Conservation (phyloP, 768 basidiomycete genomes). For the Russula sp. region DNA sequence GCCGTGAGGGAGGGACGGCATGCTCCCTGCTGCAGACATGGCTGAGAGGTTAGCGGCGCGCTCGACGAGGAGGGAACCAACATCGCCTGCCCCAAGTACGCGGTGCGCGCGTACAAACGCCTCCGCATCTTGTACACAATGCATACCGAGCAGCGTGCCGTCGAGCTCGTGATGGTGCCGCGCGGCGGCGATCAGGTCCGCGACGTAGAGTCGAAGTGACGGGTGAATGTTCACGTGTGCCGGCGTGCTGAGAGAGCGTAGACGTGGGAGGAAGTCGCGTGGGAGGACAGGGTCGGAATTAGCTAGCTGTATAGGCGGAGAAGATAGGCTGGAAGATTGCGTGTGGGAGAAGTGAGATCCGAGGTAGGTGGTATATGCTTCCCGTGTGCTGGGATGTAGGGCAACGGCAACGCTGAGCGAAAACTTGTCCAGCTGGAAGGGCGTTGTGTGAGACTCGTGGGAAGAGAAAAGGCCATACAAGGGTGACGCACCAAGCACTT, state of each 20-base stretch:
- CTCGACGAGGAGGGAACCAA: slow-evolving; percentile 52
- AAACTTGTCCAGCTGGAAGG: slow-evolving; percentile 66
- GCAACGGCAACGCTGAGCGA: slow-evolving; percentile 64
- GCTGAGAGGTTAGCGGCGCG: slow-evolving; percentile 23
- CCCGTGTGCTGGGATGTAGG: slow-evolving; percentile 31
- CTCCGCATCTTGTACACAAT: slow-evolving; percentile 56
- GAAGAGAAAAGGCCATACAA: not conserved
- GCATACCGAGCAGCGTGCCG: slow-evolving; percentile 57
- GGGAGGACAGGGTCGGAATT: slow-evolving; percentile 25
- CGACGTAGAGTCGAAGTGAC: slow-evolving; percentile 54
- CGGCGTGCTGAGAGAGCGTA: slow-evolving; percentile 27
- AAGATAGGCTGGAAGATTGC: slow-evolving; percentile 27
- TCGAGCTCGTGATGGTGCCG: slow-evolving; percentile 68
- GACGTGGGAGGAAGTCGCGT: slow-evolving; percentile 27
- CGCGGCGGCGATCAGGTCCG: slow-evolving; percentile 68
- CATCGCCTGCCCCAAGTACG: slow-evolving; percentile 55
- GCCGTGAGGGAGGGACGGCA: not conserved
- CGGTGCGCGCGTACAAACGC: slow-evolving; percentile 62
- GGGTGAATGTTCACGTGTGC: slow-evolving; percentile 30
- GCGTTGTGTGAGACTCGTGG: not conserved
- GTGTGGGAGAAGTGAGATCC: slow-evolving; percentile 26
- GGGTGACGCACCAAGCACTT: slow-evolving; percentile 50
- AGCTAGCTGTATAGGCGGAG: slow-evolving; percentile 6
- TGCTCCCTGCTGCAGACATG: slow-evolving; percentile 8
- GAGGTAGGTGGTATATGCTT: slow-evolving; percentile 31